Evolutionary conservation across 176 grass and related monocot species (phyloP).

Genomic region (Rhynchospora pubera): DNA sequence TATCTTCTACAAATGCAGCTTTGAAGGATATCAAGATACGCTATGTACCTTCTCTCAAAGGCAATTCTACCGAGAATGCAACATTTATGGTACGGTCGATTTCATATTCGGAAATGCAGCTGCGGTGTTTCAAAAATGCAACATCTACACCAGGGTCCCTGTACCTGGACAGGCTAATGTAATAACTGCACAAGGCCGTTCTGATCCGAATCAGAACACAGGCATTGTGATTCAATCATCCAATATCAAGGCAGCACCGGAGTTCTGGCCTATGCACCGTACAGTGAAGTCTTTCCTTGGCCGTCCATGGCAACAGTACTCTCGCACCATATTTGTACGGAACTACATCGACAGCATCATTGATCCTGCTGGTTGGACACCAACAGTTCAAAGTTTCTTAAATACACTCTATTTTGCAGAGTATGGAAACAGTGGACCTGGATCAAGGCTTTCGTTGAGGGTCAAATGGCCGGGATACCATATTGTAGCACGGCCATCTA

Average conservation of each 20-base stretch:
- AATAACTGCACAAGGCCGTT: conserved; percentile 23
- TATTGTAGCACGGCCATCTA: not conserved
- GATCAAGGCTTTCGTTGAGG: conserved; percentile 26
- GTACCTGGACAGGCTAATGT: conserved; percentile 16
- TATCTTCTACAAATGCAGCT: conserved; percentile 25
- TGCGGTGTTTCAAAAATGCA: conserved; percentile 21
- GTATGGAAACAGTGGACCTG: conserved; percentile 33
- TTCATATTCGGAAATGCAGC: conserved; percentile 32
- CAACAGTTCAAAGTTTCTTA: conserved; percentile 21
- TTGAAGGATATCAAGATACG: conserved; percentile 31
- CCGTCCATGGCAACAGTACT: conserved; percentile 27
- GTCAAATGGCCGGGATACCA: conserved; percentile 34
- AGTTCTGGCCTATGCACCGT: not conserved
- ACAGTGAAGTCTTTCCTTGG: conserved; percentile 27
- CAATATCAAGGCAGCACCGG: conserved; percentile 5
- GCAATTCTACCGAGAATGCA: conserved; percentile 31
- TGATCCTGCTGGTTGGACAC: conserved; percentile 24
- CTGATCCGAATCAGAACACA: conserved; percentile 24
- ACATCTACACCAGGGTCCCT: conserved; percentile 20
- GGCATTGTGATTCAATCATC: conserved; percentile 24
- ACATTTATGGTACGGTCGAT: conserved; percentile 28
- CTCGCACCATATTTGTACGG: not conserved
- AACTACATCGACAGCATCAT: conserved; percentile 29
- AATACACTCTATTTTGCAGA: conserved; percentile 38
- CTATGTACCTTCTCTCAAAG: conserved; percentile 21